Base-by-base conservation (phyloP, 176 grass and related monocot genomes). In the Juncus inflexus region DNA sequence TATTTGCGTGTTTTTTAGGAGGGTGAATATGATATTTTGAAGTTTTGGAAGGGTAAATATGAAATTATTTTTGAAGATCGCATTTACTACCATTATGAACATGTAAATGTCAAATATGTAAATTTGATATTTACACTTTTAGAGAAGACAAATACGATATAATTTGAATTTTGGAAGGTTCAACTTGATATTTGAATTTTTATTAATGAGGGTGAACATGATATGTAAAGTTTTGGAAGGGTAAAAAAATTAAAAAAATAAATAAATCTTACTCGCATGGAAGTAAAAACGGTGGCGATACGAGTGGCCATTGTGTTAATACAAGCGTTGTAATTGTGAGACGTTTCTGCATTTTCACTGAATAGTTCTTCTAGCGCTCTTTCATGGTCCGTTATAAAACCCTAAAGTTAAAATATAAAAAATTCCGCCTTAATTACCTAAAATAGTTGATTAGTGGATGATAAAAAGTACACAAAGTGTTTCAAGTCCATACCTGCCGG, bases 401-500 rank as follows among this genome's bases (percentile, higher is more conserved):
- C 86, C 90, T 95, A 62, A 35, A 70, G 55, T 16, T 38, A 7
- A 58, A 58, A 62, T 47, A 6, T 47, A 47, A 47, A 5, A 47
- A 6, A 9, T 47, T 47, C 19, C 9, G 2, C 9, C 43, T 47
- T 47, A 47, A 6, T 9, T 47, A 47, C 4, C 9, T 47, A 47
- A 49, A 65, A 37, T 6, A 47, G 63, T 43, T 15, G 40, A 39
- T 40, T 40, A 62, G 69, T 55, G 36, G 15, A 70, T 49, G 58
- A 35, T 4, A 56, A 45, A 41, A 42, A 43, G 12, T 63, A 65
- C 66, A 57, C n/a, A n/a, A n/a, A n/a, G n/a, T n/a, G n/a, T n/a
- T n/a, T n/a, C n/a, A n/a, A n/a, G n/a, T n/a, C n/a, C n/a, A n/a
- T 95, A 95, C 90, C 86, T 95, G 90, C 52, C 67, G 79, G 74